Percentiles rank a stretch among this genome's conserved stretches.
Evolutionary conservation across 1,284 basidiomycete species (phyloP).

Genomic region (Ceratobasidium papillatum): DNA sequence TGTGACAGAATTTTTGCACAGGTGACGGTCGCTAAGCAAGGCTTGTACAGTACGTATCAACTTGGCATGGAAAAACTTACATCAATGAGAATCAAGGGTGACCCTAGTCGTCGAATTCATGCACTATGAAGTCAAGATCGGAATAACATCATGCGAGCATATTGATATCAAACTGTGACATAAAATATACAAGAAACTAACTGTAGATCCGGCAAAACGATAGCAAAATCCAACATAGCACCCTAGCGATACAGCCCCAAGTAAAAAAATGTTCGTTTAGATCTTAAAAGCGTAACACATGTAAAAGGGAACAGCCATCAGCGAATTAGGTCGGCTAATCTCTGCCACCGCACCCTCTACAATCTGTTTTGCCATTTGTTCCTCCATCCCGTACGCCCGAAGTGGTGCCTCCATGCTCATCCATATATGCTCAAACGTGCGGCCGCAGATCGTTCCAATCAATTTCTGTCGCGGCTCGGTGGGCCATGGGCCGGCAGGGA

Average conservation of each 20-base stretch:
- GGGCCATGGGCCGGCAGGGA: constrained; percentile 22
- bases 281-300: constrained; percentile 19
- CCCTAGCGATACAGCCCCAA: neutral
- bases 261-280: neutral
- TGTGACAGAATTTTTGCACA: too few relatives aligned
- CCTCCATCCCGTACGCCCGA: constrained; percentile 3
- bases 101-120: neutral
- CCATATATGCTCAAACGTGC: constrained; percentile 3
- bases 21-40: too few relatives aligned
- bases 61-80: too few relatives aligned
- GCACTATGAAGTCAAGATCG: neutral
- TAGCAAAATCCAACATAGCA: neutral
- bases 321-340: neutral
- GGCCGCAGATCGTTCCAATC: neutral
- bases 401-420: constrained; percentile 27
- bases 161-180: neutral
- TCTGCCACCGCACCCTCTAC: constrained; percentile 23
- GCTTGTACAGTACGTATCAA: too few relatives aligned
- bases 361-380: neutral
- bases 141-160: neutral
- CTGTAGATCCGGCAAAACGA: neutral
- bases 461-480: neutral
- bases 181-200: neutral
- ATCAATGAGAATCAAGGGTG: neutral
- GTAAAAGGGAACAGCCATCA: neutral